Percentiles rank a stretch among this genome's conserved stretches.
These are phyloP conservation scores for Kurtzmaniella quercitrusa DNA, from an alignment of 1,139 yeast genomes.

Conservation along the genomic window DNA sequence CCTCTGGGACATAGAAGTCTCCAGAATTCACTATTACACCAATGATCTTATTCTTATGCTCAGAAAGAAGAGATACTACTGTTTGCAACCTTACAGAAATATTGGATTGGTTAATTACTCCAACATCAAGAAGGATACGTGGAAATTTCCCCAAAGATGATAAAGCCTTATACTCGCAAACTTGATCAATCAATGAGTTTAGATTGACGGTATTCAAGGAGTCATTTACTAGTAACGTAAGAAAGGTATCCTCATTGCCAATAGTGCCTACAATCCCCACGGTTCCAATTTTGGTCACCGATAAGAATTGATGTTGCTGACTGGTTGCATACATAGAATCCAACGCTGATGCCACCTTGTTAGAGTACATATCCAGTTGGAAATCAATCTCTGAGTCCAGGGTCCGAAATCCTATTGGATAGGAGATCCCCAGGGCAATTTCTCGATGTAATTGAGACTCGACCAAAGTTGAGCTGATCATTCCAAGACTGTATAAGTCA, in stretches of 20 bases:
- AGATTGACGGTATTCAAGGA: conserved; percentile 14
- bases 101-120: conserved; percentile 17
- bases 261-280: conserved; percentile 43
- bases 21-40: conserved; percentile 43
- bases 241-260: conserved; percentile 43
- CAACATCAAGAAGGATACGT: conserved; percentile 28
- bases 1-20: conserved; percentile 24
- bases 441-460: conserved; percentile 48
- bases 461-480: conserved; percentile 29
- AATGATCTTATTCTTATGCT: conserved; percentile 16
- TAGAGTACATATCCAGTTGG: conserved; percentile 19
- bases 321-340: conserved; percentile 40
- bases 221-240: conserved; percentile 23
- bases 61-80: conserved; percentile 13
- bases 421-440: conserved; percentile 41
- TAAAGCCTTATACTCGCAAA: conserved; percentile 17
- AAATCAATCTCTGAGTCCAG: conserved; percentile 15
- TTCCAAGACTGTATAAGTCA: conserved; percentile 38
- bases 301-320: conserved; percentile 39
- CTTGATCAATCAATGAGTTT: conserved; percentile 12
- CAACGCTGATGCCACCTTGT: conserved; percentile 28
- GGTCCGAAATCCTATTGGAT: conserved; percentile 39
- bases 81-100: conserved; percentile 15
- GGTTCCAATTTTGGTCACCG: conserved; percentile 40
- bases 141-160: conserved; percentile 13